Evolutionary conservation across 1,139 yeast species (phyloP).

Genomic region (Keqinozyma sinolaborantium): DNA sequence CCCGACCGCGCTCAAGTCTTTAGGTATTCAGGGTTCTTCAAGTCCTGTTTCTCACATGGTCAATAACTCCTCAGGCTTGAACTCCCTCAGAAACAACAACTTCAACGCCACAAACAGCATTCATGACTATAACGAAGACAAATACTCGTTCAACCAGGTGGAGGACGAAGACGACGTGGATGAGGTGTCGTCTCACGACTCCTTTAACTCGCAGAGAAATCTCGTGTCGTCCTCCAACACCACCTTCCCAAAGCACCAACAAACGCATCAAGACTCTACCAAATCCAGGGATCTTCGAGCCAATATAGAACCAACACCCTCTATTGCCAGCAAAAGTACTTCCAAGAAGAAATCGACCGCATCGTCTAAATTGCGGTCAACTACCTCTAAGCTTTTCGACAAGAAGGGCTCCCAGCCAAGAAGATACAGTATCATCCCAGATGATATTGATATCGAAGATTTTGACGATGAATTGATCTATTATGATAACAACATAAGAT

Average conservation of each 20-base stretch:
- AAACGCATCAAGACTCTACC: slow-evolving; percentile 1
- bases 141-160: slow-evolving; percentile 6
- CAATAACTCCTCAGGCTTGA: no score
- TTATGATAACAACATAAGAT: slow-evolving; percentile 41
- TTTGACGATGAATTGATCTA: slow-evolving; percentile 55
- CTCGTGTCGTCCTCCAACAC: slow-evolving; percentile 10
- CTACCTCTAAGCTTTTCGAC: slow-evolving; percentile 69
- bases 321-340: slow-evolving; percentile 22
- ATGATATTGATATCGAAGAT: slow-evolving; percentile 64
- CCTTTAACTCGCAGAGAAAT: slow-evolving; percentile 10
- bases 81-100: slow-evolving; percentile 8
- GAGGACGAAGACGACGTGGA: slow-evolving; percentile 25
- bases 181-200: slow-evolving; percentile 30
- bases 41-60: no score
- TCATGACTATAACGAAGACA: slow-evolving; percentile 1
- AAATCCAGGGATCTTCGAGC: slow-evolving; percentile 1
- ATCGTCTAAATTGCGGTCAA: slow-evolving; percentile 51
- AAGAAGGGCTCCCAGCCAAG: slow-evolving; percentile 69
- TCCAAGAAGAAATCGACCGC: slow-evolving; percentile 26
- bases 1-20: no score
- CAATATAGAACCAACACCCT: slow-evolving; percentile 8
- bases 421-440: slow-evolving; percentile 69
- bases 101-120: not conserved
- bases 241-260: slow-evolving; percentile 5
- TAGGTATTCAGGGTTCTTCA: no score